Evolutionary conservation across 306 rosid species (phyloP), one percentile per base, ranked within the genome.

Genomic region (Fragaria ananassa): DNA sequence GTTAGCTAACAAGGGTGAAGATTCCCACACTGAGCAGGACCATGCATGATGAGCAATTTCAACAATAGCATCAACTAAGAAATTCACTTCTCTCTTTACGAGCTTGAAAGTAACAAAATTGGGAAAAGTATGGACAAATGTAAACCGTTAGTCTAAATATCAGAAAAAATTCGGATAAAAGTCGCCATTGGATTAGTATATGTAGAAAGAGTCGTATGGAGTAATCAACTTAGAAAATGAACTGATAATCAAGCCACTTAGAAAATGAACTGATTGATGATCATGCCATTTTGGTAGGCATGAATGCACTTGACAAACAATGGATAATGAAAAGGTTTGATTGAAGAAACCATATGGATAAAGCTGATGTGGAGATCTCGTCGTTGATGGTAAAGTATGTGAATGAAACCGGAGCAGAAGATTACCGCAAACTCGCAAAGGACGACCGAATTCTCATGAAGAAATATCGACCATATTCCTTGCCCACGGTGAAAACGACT

Each of bases 291-390:
- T 42, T 42, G 46, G 46, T 42, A 29, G 19, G 47, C n/a, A 17
- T 35, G 68, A 50, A 25, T 0, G 42, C 42, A 9, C 61, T 75
- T 75, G 71, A 70, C 53, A 14, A 69, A 54, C 23, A 4, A 35
- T 27, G 19, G 25, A 46, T 19, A 31, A 46, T 25, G 21, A 45
- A n/a, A 18, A 63, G 14, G 42, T 15, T 61, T 44, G 51, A 67
- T 42, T 42, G 71, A 41, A 39, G 29, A 67, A 44, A 66, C 4
- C 49, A 23, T 10, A 42, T 21, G 67, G 78, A 83, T 79, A 83
- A 37, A 17, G 46, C 70, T 65, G 82, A 31, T 4, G 41, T 70
- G 78, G 84, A 76, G 77, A 70, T 69, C 64, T 64, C 58, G 41
- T 50, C 29, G 37, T 29, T 4, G 44, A 21, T 21, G 34, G 57